Base-by-base conservation (phyloP, 1,139 yeast genomes). In the Candida freyschussii region DNA sequence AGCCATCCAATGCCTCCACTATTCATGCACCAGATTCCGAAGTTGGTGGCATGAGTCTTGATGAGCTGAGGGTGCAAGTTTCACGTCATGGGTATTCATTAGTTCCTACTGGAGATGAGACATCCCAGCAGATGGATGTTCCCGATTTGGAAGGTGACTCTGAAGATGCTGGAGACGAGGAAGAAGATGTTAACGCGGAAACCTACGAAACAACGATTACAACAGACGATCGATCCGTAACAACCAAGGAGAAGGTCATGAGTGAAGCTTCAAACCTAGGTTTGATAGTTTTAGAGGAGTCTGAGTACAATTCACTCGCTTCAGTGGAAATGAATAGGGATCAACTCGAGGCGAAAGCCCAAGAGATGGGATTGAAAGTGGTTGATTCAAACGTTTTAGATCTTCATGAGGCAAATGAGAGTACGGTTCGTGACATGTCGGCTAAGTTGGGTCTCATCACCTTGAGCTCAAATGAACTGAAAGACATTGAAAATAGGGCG, bases 1-100 rank as follows among this genome's bases (percentile, higher is more conserved):
- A 41, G 7, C 46, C 43, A 1, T 53, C 59, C 6, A 41, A 45
- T 25, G 44, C 52, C 1, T 55, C 60, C 1, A 55, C 59, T 1
- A 42, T 53, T 8, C 43, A 46, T 16, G 43, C 41, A 9, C 36
- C 14, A 12, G 41, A 38, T 10, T 32, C 15, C 2, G 11, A 24
- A 7, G 28, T 29, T 7, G 19, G 21, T 14, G 36, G 34, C 5
- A 28, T 39, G 5, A 36, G 48, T 4, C 30, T 47, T 6, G 48
- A 50, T 7, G 48, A 46, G 14, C 25, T 57, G 13, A 36, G 44
- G 27, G 31, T 33, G 2, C 46, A 37, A 12, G 62, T 61, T 4
- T 31, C 37, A 7, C 26, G 27, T 9, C 23, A 50, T 9, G 62
- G 62, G 4, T 52, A 44, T 33, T 25, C 26, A 2, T 21, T 57